Percentiles rank a stretch among this genome's conserved stretches.
Conservation (phyloP, 2,329 filamentous ascomycete genomes). For the Plectosphaerella cucumerina region DNA sequence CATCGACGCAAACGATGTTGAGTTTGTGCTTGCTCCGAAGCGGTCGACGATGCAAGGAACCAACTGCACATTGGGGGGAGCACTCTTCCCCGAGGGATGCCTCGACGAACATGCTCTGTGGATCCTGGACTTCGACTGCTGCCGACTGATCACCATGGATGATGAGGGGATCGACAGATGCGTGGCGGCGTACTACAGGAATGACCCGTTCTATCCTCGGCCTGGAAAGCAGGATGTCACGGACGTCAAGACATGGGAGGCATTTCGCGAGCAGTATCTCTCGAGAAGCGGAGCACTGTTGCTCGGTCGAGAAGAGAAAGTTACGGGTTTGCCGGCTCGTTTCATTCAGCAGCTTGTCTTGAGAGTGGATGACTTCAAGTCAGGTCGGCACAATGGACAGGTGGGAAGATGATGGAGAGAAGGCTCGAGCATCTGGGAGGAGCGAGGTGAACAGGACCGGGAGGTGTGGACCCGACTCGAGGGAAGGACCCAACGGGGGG, state of each 20-base stretch:
- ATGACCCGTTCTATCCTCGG: constrained; percentile 48
- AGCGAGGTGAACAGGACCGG: too few relatives aligned
- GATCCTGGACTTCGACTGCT: constrained; percentile 45
- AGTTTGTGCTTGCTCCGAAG: constrained; percentile 48
- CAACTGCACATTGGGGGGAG: background rate
- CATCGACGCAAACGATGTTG: constrained; percentile 49
- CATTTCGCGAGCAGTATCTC: constrained; percentile 12
- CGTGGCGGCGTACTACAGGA: constrained; percentile 38
- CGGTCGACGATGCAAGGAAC: constrained; percentile 8
- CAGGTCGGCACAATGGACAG: too few relatives aligned
- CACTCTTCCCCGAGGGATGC: background rate
- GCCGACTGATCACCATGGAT: constrained; percentile 28
- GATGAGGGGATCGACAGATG: constrained; percentile 33
- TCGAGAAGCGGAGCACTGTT: background rate
- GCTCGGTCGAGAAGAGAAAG: background rate
- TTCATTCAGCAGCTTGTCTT: background rate
- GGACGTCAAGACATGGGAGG: constrained; percentile 16
- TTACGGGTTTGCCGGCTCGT: background rate
- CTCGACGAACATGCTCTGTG: constrained; percentile 29
- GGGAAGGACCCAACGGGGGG: too few relatives aligned
- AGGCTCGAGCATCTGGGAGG: too few relatives aligned
- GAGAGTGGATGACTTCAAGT: background rate
- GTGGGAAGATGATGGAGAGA: too few relatives aligned
- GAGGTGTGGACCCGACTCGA: too few relatives aligned
- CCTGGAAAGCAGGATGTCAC: constrained; percentile 16